Percentiles rank a stretch among this genome's conserved stretches.
Evolutionary conservation across 1,139 yeast species (phyloP).

Genomic region (Taiozyma sp.): DNA sequence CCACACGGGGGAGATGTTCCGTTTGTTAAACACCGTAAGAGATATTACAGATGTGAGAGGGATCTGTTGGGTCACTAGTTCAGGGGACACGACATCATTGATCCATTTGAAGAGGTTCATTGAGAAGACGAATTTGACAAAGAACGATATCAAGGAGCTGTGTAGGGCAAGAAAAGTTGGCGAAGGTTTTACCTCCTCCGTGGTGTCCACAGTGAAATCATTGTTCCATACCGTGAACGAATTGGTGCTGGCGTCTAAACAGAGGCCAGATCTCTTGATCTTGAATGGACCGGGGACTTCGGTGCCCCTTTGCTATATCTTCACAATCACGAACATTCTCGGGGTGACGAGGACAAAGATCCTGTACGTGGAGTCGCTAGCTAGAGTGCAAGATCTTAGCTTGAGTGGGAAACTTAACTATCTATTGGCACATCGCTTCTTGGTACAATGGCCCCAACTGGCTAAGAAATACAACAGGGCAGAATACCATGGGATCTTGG

Average conservation of each 20-base stretch:
- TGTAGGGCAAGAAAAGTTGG: slow-evolving; percentile 80
- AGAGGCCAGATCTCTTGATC: slow-evolving; percentile 49
- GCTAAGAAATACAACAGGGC: slow-evolving; percentile 51
- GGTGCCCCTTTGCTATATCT: slow-evolving; percentile 58
- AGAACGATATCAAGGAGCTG: slow-evolving; percentile 30
- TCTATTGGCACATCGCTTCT: slow-evolving; percentile 68
- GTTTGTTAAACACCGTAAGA: slow-evolving; percentile 46
- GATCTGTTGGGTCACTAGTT: slow-evolving; percentile 29
- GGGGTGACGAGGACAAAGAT: slow-evolving; percentile 55
- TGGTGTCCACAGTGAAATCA: slow-evolving; percentile 39
- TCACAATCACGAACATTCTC: slow-evolving; percentile 38
- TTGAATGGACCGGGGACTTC: slow-evolving; percentile 95
- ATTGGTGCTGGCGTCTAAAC: slow-evolving; percentile 8
- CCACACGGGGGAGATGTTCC: slow-evolving; percentile 92
- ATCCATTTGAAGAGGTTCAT: slow-evolving; percentile 45
- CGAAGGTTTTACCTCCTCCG: slow-evolving; percentile 50
- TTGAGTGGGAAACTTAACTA: slow-evolving; percentile 68
- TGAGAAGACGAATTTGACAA: slow-evolving; percentile 20
- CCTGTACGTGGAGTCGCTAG: slow-evolving; percentile 82
- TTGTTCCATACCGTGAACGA: slow-evolving; percentile 6
- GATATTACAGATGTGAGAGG: slow-evolving; percentile 21
- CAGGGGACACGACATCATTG: slow-evolving; percentile 59
- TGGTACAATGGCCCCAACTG: slow-evolving; percentile 89
- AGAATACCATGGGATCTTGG: slow-evolving; percentile 75
- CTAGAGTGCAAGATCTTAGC: slow-evolving; percentile 75